Conservation (phyloP, 129 eudicot species). For the Escallonia herrerae region DNA sequence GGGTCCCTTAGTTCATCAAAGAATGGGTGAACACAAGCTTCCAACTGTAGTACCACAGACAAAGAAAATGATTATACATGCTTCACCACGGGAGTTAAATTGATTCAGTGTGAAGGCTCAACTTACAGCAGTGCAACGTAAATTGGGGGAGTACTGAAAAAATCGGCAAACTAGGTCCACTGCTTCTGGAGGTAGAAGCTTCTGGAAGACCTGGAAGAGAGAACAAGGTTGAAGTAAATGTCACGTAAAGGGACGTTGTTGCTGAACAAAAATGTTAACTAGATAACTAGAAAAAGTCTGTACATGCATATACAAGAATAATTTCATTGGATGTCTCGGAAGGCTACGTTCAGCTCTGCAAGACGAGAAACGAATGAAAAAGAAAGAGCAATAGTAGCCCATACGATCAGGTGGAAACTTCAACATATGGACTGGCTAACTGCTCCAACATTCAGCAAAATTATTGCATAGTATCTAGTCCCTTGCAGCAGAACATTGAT, state of each 20-base stretch:
- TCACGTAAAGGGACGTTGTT: background rate
- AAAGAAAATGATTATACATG: background rate
- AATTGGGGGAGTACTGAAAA: constrained; percentile 95
- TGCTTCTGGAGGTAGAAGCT: constrained; percentile 97
- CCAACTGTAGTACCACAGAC: constrained; percentile 49
- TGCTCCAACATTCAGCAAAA: too few species aligned
- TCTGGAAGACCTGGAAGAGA: constrained; percentile 81
- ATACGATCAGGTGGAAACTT: too few species aligned
- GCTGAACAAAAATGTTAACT: background rate
- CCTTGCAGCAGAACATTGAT: too few species aligned
- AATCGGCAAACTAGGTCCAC: constrained; percentile 93
- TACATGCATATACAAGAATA: too few species aligned
- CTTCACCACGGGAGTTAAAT: constrained; percentile 1
- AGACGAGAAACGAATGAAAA: too few species aligned
- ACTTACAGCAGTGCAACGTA: constrained; percentile 99
- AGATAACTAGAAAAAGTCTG: too few species aligned
- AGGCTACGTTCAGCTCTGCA: too few species aligned
- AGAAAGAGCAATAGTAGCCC: too few species aligned
- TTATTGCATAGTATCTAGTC: too few species aligned
- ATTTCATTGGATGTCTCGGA: too few species aligned
- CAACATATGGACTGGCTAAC: too few species aligned
- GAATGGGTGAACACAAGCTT: constrained; percentile 97
- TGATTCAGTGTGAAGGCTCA: background rate
- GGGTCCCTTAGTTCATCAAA: constrained; percentile 95
- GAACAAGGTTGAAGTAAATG: background rate